These are phyloP conservation scores for Amaranthus tricolor DNA, from an alignment of 179 eudicot species.

Conservation along the genomic window DNA sequence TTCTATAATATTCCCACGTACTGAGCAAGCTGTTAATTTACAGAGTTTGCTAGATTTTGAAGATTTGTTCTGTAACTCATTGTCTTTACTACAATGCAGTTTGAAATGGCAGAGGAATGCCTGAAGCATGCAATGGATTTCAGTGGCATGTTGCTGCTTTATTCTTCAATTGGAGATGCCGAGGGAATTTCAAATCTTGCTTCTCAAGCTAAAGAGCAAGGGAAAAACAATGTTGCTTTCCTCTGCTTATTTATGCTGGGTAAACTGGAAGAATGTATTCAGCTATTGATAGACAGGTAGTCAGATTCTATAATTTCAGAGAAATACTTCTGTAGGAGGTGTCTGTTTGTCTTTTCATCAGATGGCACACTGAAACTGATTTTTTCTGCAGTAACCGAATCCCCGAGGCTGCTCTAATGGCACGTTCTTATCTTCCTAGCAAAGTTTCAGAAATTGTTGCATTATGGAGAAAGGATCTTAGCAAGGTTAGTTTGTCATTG, in stretches of 20 bases:
- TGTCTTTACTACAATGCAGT: conserved; percentile 43
- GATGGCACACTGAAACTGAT: conserved; percentile 25
- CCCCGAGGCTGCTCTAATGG: conserved; percentile 99
- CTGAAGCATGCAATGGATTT: conserved; percentile 85
- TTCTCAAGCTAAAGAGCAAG: conserved; percentile 72
- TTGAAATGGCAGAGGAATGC: conserved; percentile 94
- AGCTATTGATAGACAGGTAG: conserved; percentile 89
- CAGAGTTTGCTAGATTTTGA: not conserved
- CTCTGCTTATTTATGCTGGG: conserved; percentile 89
- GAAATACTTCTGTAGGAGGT: conserved; percentile 8
- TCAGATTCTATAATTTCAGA: not conserved
- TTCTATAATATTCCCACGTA: not conserved
- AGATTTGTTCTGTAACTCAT: not conserved
- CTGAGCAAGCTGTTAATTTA: not conserved
- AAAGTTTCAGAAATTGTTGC: conserved; percentile 91
- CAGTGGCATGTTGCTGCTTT: conserved; percentile 92
- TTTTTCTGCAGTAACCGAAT: conserved; percentile 79
- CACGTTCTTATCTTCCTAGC: conserved; percentile 96
- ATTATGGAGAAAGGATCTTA: conserved; percentile 91
- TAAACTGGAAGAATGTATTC: conserved; percentile 90
- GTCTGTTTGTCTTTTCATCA: conserved; percentile 1
- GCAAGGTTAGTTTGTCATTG: conserved; percentile 53
- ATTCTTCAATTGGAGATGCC: conserved; percentile 96
- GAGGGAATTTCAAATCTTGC: conserved; percentile 83
- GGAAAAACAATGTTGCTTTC: conserved; percentile 95